These are phyloP conservation scores for Fereydounia khargensis DNA, from an alignment of 1,284 basidiomycete species.

Conservation along the genomic window DNA sequence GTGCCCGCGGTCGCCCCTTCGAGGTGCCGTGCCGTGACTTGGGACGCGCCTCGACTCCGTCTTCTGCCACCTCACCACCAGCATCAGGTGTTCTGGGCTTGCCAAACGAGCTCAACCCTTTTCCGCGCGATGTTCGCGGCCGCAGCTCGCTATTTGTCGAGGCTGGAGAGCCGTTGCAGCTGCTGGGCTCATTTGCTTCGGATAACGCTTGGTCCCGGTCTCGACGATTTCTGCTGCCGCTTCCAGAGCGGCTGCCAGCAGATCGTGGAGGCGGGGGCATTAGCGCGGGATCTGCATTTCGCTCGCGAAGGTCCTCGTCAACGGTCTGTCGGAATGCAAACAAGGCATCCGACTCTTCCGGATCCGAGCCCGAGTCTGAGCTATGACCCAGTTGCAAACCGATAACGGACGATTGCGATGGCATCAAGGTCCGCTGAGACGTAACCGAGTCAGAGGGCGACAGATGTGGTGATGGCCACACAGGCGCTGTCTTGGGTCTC, in stretches of 20 bases:
- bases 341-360: constrained; percentile 13
- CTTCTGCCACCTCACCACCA: background rate
- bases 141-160: constrained; percentile 14
- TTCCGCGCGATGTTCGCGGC: constrained; percentile 20
- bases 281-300: too few species aligned
- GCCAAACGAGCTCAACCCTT: background rate
- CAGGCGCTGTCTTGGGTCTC: constrained; percentile 24
- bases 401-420: constrained; percentile 4
- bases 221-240: too few species aligned
- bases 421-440: constrained; percentile 12
- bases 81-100: background rate
- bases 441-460: constrained; percentile 10
- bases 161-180: background rate
- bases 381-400: too few species aligned
- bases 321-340: constrained; percentile 24
- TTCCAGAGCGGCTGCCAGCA: too few species aligned
- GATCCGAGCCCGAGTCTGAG: background rate
- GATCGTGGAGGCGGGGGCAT: too few species aligned
- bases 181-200: background rate
- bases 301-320: constrained; percentile 21
- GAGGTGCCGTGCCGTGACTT: background rate
- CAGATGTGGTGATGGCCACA: constrained; percentile 11
- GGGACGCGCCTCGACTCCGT: background rate
- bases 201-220: too few species aligned
- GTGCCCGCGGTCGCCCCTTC: background rate